Conservation (phyloP, 2,329 filamentous ascomycete species). For the Neobulgaria alba region DNA sequence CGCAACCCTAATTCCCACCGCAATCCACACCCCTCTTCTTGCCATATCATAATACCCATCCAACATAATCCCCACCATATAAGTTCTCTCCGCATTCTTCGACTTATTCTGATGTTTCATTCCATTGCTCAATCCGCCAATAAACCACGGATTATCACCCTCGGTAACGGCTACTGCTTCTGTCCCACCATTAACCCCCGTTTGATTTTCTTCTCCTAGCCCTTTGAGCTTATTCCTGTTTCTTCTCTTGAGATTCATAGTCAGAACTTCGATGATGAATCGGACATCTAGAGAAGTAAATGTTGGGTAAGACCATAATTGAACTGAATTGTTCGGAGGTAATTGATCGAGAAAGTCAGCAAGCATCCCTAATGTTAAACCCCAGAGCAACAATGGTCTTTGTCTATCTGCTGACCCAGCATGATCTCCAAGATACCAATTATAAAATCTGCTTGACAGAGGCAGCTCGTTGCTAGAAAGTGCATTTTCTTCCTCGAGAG, state of each 20-base stretch:
- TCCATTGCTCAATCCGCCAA: constrained; percentile 14
- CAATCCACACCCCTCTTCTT: constrained; percentile 23
- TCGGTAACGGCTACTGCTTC: constrained; percentile 18
- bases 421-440: constrained; percentile 28
- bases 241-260: constrained; percentile 45
- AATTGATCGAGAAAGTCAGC: constrained; percentile 60
- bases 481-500: constrained; percentile 6
- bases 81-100: constrained; percentile 15
- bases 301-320: constrained; percentile 59
- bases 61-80: constrained; percentile 26
- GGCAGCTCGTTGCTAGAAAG: neutral
- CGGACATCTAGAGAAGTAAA: constrained; percentile 56
- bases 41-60: constrained; percentile 28
- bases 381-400: constrained; percentile 55
- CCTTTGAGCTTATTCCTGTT: constrained; percentile 31
- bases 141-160: constrained; percentile 18
- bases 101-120: constrained; percentile 11
- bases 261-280: constrained; percentile 50
- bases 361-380: constrained; percentile 57
- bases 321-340: constrained; percentile 51
- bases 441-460: constrained; percentile 15
- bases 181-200: constrained; percentile 23
- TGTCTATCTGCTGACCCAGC: constrained; percentile 19
- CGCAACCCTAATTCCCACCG: constrained; percentile 16
- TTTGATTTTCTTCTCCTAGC: constrained; percentile 22